Conservation (phyloP, 257 asterid species). For the Mitragyna speciosa region DNA sequence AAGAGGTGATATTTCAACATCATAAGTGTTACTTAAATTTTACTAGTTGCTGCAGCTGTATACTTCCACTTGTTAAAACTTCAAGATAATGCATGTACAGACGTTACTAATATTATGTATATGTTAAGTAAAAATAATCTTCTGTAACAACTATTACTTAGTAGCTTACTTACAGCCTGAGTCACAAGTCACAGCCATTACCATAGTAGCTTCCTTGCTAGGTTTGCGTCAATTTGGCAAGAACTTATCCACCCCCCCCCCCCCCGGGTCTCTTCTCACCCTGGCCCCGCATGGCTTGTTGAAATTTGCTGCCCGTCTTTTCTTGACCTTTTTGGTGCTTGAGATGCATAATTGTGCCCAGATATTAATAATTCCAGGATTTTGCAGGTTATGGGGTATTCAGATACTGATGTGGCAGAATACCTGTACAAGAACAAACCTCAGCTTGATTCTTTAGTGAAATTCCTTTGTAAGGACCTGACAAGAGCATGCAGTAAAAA, state of each 20-base stretch:
- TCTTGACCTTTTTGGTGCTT: neutral
- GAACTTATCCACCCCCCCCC: too few relatives aligned
- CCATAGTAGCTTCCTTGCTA: neutral
- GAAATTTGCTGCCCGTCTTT: neutral
- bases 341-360: neutral
- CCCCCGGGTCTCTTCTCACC: too few relatives aligned
- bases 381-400: conserved; percentile 88
- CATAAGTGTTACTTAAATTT: neutral
- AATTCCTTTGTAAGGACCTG: conserved; percentile 77
- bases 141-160: neutral
- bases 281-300: neutral
- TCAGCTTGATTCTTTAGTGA: conserved; percentile 52
- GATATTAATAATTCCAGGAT: neutral
- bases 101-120: neutral
- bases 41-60: neutral
- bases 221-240: neutral
- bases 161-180: neutral
- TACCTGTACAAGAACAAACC: conserved; percentile 67
- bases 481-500: conserved; percentile 72
- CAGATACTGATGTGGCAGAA: conserved; percentile 95
- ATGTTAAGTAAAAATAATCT: neutral
- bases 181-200: neutral
- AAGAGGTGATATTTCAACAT: conserved; percentile 60
- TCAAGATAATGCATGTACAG: neutral
- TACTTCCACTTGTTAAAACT: neutral